These are phyloP conservation scores for Phlyctochytrium planicorne DNA, from an alignment of 192 early-diverging fungal species.

Conservation along the genomic window DNA sequence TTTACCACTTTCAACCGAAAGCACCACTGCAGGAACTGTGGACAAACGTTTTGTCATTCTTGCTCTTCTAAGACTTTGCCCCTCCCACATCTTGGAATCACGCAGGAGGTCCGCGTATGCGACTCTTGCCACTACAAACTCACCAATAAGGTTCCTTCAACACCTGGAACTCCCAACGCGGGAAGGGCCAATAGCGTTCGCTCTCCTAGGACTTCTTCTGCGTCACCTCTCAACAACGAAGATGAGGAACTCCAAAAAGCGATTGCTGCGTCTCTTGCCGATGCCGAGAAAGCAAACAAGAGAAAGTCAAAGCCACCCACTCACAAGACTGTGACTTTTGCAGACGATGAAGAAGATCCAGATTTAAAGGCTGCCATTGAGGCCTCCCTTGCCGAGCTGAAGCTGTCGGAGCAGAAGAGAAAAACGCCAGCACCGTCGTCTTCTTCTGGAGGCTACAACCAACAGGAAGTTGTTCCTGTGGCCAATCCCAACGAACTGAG, in stretches of 20 bases:
- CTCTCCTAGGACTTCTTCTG: too few relatives aligned
- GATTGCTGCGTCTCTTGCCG: conserved; percentile 37
- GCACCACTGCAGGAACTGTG: conserved; percentile 98
- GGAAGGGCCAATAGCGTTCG: too few relatives aligned
- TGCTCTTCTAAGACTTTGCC: conserved; percentile 89
- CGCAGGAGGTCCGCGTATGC: conserved; percentile 91
- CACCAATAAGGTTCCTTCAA: conserved; percentile 38
- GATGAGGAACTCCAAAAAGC: conserved; percentile 45
- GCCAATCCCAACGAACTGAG: conserved; percentile 68
- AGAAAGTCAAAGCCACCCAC: conserved; percentile 6
- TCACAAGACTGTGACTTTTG: conserved; percentile 5
- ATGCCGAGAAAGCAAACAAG: conserved; percentile 12
- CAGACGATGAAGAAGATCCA: conserved; percentile 69
- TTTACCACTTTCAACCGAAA: conserved; percentile 97
- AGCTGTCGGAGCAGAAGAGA: conserved; percentile 25
- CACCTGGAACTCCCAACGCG: conserved; percentile 12
- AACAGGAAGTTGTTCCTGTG: too few relatives aligned
- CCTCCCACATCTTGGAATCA: conserved; percentile 84
- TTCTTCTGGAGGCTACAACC: neutral
- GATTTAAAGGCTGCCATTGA: conserved; percentile 93
- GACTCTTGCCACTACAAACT: conserved; percentile 86
- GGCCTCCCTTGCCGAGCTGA: conserved; percentile 80
- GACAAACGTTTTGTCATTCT: conserved; percentile 86
- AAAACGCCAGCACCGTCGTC: conserved; percentile 5
- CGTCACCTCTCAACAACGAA: conserved; percentile 11